Evolutionary conservation across 2,329 filamentous ascomycete genomes (phyloP).

Genomic region (Diaporthe citrichinensis): DNA sequence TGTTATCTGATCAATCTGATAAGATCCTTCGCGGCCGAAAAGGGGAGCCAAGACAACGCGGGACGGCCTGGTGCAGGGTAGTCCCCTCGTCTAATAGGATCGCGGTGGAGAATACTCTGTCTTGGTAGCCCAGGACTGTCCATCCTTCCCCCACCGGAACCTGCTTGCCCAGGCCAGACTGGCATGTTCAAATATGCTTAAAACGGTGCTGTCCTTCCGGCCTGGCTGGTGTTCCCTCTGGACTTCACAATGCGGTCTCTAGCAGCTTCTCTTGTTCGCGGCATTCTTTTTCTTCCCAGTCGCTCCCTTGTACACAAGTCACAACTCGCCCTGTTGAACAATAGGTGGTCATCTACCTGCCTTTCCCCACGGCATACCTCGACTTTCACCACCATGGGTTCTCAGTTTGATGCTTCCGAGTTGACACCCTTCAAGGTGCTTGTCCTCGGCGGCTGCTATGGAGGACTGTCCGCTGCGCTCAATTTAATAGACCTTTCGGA

Average conservation of each 20-base stretch:
- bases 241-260: constrained; percentile 6
- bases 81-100: constrained; percentile 16
- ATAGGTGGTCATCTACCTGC: not conserved
- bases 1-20: constrained; percentile 47
- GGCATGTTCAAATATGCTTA: constrained; percentile 20
- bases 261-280: not conserved
- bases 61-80: not conserved
- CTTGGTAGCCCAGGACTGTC: not conserved
- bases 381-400: constrained; percentile 30
- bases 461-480: constrained; percentile 76
- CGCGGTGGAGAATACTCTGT: constrained; percentile 3
- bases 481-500: constrained; percentile 77
- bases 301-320: constrained; percentile 16
- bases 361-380: not conserved
- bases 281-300: not conserved
- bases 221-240: not conserved
- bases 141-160: not conserved
- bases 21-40: constrained; percentile 36
- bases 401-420: constrained; percentile 26
- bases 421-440: constrained; percentile 67
- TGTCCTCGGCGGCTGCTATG: constrained; percentile 80
- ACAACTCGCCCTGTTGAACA: not conserved
- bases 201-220: constrained; percentile 8
- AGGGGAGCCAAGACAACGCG: constrained; percentile 12
- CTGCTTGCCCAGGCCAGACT: not conserved